Evolutionary conservation across 495 filamentous ascomycete genomes (phyloP).

Genomic region (Rusavskia elegans): DNA sequence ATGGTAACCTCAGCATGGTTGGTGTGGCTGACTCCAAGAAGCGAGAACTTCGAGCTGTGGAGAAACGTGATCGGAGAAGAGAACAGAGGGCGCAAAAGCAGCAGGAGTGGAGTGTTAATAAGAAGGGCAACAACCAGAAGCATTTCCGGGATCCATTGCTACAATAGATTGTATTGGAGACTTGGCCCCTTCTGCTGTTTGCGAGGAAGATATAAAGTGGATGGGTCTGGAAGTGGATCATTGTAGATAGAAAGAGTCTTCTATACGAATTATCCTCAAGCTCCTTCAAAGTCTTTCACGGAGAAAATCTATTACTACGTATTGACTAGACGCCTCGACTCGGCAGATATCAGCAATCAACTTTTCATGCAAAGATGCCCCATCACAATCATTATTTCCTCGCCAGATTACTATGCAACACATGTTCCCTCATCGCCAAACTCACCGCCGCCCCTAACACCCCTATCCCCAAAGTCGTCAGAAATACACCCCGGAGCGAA

Average conservation of each 20-base stretch:
- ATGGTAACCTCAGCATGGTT: constrained; percentile 61
- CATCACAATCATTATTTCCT: constrained; percentile 19
- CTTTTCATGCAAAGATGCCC: no score
- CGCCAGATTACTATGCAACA: constrained; percentile 54
- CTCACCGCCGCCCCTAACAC: constrained; percentile 42
- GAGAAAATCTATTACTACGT: no score
- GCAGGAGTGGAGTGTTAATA: constrained; percentile 47
- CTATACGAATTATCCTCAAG: no score
- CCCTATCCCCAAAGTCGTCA: constrained; percentile 45
- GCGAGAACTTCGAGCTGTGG: constrained; percentile 40
- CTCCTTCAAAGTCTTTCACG: no score
- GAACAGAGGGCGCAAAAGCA: constrained; percentile 41
- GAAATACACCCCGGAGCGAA: constrained; percentile 60
- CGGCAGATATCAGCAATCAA: no score
- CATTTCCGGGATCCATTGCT: constrained; percentile 41
- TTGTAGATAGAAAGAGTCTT: not conserved
- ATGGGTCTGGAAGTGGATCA: not conserved
- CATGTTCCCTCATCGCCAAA: constrained; percentile 62
- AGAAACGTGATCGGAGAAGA: constrained; percentile 50
- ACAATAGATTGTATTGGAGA: constrained; percentile 8
- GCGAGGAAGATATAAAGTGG: not conserved
- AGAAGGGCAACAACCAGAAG: constrained; percentile 53
- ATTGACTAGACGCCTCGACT: no score
- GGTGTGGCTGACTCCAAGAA: constrained; percentile 58
- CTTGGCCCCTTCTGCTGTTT: not conserved